Base-by-base conservation (phyloP, 306 rosid species). In the Glycine soja region DNA sequence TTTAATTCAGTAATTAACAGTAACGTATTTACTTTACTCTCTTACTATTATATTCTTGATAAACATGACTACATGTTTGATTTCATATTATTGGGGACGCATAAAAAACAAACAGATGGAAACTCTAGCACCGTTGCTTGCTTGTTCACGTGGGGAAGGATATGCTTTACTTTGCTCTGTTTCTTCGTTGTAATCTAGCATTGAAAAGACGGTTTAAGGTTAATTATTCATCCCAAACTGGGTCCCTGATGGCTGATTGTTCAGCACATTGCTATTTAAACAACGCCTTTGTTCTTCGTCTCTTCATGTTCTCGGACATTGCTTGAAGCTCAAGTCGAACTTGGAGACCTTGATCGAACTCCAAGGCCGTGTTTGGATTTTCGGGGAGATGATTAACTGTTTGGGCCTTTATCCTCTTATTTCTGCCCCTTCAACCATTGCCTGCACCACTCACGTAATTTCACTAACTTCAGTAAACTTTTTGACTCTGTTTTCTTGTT, bases 331-430 rank as follows among this genome's bases (percentile, higher is more conserved):
- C 12, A 70, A 70, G 43, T 48, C 34, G 46, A 75, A 76, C 2
- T 43, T 36, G 6, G 40, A 42, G 1, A 15, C 24, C 63, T 38
- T n/a, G 43, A 68, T 76, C 79, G 10, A 24, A 24, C 30, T 24
- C 2, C 2, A 54, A 78, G 48, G 10, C 72, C 7, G 70, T 14
- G 3, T 42, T 53, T 61, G 78, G 8, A 66, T 10, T 19, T 24
- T 63, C 46, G 50, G 5, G 42, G 81, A 61, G 59, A 92, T 86
- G 94, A 40, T 82, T 24, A 58, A 65, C 58, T 83, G 85, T 82
- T 43, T 83, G 14, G 42, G 76, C 73, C 69, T 77, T 69, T 24
- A 50, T 64, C 80, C 86, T 76, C 62, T 77, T 6, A 47, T 77
- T 81, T 74, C 86, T 74, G 3, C 85, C 62, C 40, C 87, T 30